phyloP scores from a whole-genome alignment of 2,329 filamentous ascomycete genomes.

The Teratosphaeria nubilosa region DNA sequence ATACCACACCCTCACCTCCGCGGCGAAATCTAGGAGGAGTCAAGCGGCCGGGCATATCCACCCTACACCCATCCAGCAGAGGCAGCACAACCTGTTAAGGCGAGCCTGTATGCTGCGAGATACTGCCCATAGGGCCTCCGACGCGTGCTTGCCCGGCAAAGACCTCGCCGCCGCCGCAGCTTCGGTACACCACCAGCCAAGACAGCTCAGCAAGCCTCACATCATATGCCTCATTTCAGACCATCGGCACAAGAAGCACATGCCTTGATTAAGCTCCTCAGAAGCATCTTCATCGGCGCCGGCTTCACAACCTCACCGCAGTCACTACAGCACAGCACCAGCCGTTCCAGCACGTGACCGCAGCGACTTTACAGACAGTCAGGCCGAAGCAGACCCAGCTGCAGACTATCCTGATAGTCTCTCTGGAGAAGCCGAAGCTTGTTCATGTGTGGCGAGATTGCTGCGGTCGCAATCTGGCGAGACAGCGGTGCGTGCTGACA shows the following conservation, averaged over 20 bases:
- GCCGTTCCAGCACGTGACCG: neutral
- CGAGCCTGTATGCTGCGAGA: neutral
- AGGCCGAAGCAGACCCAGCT: neutral
- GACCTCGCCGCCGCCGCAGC: neutral
- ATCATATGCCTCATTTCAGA: neutral
- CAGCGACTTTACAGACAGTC: neutral
- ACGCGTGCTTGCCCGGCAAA: neutral
- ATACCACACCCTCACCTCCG: neutral
- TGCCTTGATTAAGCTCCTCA: neutral
- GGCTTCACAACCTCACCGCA: neutral
- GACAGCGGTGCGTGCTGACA: neutral
- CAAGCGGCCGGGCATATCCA: neutral
- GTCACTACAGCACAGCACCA: neutral
- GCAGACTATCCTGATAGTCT: neutral
- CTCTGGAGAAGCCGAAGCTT: neutral
- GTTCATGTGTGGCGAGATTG: neutral
- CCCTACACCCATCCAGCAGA: neutral
- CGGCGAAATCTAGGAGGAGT: neutral
- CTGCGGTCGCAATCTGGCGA: neutral
- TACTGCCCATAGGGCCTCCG: neutral
- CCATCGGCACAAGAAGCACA: neutral
- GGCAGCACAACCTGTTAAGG: neutral
- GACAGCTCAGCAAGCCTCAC: neutral
- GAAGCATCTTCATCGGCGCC: neutral
- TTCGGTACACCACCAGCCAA: neutral